Base-by-base conservation (phyloP, 345 rosid genomes). In the Lepidium sativum region DNA sequence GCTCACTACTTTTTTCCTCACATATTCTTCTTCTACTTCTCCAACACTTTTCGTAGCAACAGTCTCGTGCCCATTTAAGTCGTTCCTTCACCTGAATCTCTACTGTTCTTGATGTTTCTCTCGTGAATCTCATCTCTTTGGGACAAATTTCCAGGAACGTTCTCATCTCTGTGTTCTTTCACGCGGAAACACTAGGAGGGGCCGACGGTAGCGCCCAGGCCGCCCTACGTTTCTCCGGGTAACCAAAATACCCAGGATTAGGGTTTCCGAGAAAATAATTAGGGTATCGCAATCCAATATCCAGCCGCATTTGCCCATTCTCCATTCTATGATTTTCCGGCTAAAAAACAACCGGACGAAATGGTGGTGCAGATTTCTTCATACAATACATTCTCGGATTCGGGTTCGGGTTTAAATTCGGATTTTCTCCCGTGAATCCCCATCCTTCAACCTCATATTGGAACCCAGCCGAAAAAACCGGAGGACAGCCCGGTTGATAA, bases 341-440 rank as follows among this genome's bases (percentile, higher is more conserved):
- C 75, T 86, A 84, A 53, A 84, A 84, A 13, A 89, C 80, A 56
- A 84, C 78, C 12, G 94, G 83, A 32, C 77, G 87, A 34, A 85
- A 79, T 20, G 91, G 79, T 21, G 94, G 69, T 8, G 86, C 71
- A 12, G 91, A 80, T 74, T 70, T 89, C 74, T 81, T 89, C 97
- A 89, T 92, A 73, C 79, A 89, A 67, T 86, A 82, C 80, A 64
- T 71, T 49, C 61, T 77, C 34, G 63, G 59, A 50, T 74, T 37
- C 67, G 43, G 63, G 49, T 68, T 54, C 69, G 58, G 71, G 43
- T 65, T 54, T 15, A 35, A 15, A n/a, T 47, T 29, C 45, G 63
- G 65, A 37, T 62, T 63, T 59, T 41, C 70, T 39, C 71, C 67
- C 68, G 71, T 64, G 50, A 40, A 44, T 2, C 66, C 80, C 86